Percentiles rank a stretch among this genome's conserved stretches.
Conservation (phyloP, 768 basidiomycete species). For the Dacryopinax primogenitus region DNA sequence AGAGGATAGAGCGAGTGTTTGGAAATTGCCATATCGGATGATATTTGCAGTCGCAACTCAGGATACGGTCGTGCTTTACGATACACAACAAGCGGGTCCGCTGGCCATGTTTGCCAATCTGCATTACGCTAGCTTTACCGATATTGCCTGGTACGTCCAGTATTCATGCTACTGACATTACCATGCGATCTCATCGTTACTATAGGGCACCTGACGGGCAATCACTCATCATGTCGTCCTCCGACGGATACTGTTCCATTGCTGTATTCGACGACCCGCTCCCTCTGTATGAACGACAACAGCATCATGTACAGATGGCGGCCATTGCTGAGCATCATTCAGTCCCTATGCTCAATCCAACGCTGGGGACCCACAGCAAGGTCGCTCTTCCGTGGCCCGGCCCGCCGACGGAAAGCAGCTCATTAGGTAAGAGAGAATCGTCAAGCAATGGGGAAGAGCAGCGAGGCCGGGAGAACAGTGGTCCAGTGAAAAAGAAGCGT, state of each 20-base stretch:
- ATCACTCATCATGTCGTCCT: constrained; percentile 75
- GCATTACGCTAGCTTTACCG: constrained; percentile 97
- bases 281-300: constrained; percentile 76
- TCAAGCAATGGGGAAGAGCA: constrained; percentile 11
- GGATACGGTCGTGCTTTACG: constrained; percentile 89
- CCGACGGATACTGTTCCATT: constrained; percentile 95
- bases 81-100: constrained; percentile 90
- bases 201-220: constrained; percentile 92
- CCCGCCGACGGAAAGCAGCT: constrained; percentile 22
- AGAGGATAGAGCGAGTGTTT: constrained; percentile 43
- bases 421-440: not conserved
- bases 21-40: constrained; percentile 86
- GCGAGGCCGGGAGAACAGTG: constrained; percentile 19
- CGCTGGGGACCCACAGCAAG: constrained; percentile 21
- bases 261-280: constrained; percentile 91
- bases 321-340: constrained; percentile 80
- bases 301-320: constrained; percentile 78
- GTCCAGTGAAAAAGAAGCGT: constrained; percentile 72
- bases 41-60: constrained; percentile 91
- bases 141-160: constrained; percentile 73
- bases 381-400: constrained; percentile 16
- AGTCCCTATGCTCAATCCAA: constrained; percentile 24
- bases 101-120: constrained; percentile 84
- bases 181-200: not conserved
- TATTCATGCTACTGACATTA: not conserved